Percentiles rank a stretch among this genome's conserved stretches.
Evolutionary conservation across 192 early-diverging fungal species (phyloP).

Genomic region (Obelidium mucronatum): DNA sequence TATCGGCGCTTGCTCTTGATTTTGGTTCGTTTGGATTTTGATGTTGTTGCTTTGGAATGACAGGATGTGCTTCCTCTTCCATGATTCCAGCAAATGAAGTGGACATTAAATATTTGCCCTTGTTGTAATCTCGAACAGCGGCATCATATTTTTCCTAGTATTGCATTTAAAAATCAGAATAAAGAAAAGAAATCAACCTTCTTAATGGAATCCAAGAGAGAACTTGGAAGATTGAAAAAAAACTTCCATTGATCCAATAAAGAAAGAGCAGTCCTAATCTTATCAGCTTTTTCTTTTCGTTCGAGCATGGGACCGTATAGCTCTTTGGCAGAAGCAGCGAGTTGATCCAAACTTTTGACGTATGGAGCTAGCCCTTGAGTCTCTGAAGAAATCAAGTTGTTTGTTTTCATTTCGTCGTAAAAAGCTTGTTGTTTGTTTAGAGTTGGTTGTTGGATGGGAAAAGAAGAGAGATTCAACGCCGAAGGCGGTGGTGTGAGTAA

Average conservation of each 20-base stretch:
- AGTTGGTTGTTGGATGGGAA: neutral
- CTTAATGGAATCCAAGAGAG: slow-evolving; percentile 80
- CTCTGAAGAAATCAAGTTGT: slow-evolving; percentile 79
- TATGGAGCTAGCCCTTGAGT: slow-evolving; percentile 85
- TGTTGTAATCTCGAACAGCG: slow-evolving; percentile 95
- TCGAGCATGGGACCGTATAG: slow-evolving; percentile 89
- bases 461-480: neutral
- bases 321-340: slow-evolving; percentile 73
- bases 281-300: slow-evolving; percentile 83
- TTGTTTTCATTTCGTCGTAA: slow-evolving; percentile 90
- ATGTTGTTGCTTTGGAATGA: neutral
- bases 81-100: slow-evolving; percentile 47
- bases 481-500: slow-evolving; percentile 8
- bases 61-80: neutral
- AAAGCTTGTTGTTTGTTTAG: slow-evolving; percentile 42
- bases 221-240: slow-evolving; percentile 95
- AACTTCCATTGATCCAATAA: slow-evolving; percentile 97
- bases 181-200: slow-evolving; percentile 59
- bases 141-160: slow-evolving; percentile 81
- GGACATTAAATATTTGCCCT: slow-evolving; percentile 84
- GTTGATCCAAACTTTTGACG: slow-evolving; percentile 67
- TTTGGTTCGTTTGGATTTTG: neutral
- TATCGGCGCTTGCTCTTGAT: slow-evolving; percentile 2
- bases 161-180: neutral
- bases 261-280: slow-evolving; percentile 86